phyloP scores from a whole-genome alignment of 441 rosid species.

The Gossypium schwendimanii region DNA sequence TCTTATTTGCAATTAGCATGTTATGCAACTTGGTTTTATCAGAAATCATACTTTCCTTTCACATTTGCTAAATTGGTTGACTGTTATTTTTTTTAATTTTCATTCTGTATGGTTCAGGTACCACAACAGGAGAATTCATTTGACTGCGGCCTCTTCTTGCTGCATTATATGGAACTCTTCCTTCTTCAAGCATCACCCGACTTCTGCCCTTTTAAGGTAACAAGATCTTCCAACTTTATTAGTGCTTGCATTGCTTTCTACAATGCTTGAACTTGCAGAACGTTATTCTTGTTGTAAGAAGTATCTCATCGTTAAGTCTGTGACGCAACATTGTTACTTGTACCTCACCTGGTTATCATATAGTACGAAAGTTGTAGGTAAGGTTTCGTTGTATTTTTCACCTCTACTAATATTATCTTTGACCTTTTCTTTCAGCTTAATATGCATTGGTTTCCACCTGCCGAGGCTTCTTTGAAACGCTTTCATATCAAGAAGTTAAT shows the following conservation, averaged over 20 bases:
- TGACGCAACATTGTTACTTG: not conserved
- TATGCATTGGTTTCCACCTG: slow-evolving; percentile 62
- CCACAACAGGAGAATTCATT: slow-evolving; percentile 84
- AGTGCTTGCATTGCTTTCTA: slow-evolving; percentile 25
- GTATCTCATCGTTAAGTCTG: not conserved
- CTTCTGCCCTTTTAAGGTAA: slow-evolving; percentile 47
- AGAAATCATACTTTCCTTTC: not conserved
- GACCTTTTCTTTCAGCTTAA: slow-evolving; percentile 43
- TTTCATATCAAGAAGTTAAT: slow-evolving; percentile 39
- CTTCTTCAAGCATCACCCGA: slow-evolving; percentile 50
- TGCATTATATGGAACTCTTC: slow-evolving; percentile 68
- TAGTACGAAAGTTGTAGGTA: not conserved
- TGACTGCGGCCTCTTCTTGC: slow-evolving; percentile 84
- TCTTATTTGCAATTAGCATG: not conserved
- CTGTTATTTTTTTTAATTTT: not conserved
- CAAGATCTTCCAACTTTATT: slow-evolving; percentile 40
- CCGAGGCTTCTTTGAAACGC: slow-evolving; percentile 69
- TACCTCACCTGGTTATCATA: not conserved
- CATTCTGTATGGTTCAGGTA: slow-evolving; percentile 38
- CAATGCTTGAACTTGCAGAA: not conserved
- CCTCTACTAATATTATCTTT: not conserved
- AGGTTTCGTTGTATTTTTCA: not conserved
- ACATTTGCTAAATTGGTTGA: not conserved
- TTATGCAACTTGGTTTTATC: not conserved
- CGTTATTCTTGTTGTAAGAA: not conserved